Evolutionary conservation across 768 basidiomycete species (phyloP).

Genomic region (Xerocomus spinulosus): DNA sequence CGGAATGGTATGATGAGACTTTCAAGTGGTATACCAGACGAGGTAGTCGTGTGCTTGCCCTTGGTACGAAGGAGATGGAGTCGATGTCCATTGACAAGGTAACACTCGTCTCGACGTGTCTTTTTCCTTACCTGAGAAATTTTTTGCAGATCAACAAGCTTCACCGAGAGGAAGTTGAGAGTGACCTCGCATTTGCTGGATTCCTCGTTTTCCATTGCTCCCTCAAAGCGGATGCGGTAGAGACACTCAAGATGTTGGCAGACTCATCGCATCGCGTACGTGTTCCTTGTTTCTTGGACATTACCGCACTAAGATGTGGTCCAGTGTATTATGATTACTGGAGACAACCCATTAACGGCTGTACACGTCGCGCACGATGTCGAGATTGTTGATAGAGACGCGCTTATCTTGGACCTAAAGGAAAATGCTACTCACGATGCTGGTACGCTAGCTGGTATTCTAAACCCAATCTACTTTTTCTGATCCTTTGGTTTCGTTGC

Average conservation of each 20-base stretch:
- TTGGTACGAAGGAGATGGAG: constrained; percentile 84
- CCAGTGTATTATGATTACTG: constrained; percentile 98
- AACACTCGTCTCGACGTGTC: constrained; percentile 10
- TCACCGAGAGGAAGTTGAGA: constrained; percentile 78
- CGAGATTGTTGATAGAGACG: constrained; percentile 95
- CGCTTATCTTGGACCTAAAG: constrained; percentile 83
- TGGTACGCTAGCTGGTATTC: constrained; percentile 43
- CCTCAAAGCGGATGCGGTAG: constrained; percentile 88
- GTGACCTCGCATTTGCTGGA: constrained; percentile 77
- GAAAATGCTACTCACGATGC: constrained; percentile 70
- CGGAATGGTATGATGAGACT: constrained; percentile 83
- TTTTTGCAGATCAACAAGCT: constrained; percentile 76
- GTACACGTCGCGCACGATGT: constrained; percentile 94
- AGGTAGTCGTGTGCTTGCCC: constrained; percentile 89
- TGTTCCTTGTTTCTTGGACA: constrained; percentile 9
- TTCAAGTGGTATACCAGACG: constrained; percentile 93
- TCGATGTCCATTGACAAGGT: constrained; percentile 68
- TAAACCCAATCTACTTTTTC: neutral
- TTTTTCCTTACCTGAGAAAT: neutral
- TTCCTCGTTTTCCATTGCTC: constrained; percentile 99
- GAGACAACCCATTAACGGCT: constrained; percentile 96
- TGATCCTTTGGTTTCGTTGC: neutral
- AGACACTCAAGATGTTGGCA: constrained; percentile 86
- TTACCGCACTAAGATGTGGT: neutral
- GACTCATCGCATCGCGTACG: constrained; percentile 95